Evolutionary conservation across 2,329 filamentous ascomycete genomes (phyloP), one percentile per base, ranked within the genome.

Genomic region (Monosporascus sp.): DNA sequence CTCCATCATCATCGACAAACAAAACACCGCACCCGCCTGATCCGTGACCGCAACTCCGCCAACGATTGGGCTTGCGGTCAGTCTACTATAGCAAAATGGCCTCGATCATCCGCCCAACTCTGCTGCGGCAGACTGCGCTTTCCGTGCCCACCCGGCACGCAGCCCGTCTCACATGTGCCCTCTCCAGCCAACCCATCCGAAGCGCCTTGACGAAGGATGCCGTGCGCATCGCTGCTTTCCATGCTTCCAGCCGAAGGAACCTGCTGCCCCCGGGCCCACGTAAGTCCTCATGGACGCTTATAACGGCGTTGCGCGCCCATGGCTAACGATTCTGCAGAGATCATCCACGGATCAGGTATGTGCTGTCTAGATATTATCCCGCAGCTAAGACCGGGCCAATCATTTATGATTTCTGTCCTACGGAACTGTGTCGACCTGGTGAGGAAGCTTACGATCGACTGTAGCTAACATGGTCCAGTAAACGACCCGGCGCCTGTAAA

Each of bases 401-500:
- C 6, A 24, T 24, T 14, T 45, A 24, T 45, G 25, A 45, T 45
- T 22, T 42, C 39, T 8, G 7, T n/a, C 39, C n/a, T 18, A 18
- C 39, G n/a, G 9, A 22, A n/a, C 8, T 22, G 39, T 18, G 17
- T 18, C 47, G 47, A 52, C 36, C 25, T 27, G 17, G 20, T 22
- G 20, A 24, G 36, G 15, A 17, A 38, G 47, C 54, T 52, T 47
- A 58, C 42, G 47, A 20, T 45, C 25, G 31, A 17, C 22, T 36
- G 53, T 50, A 48, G 55, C 51, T 51, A 49, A 50, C 51, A 56
- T 65, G 66, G 63, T 50, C 15, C 56, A 88, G 90, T 92, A 69
- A 99, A 99, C 75, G 92, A 97, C 67, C 83, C 94, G 52, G 88
- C 83, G 34, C 83, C 83, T 39, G 73, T 96, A 24, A 92, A 91